Conservation (phyloP, 495 filamentous ascomycete genomes). For the Penicillium pulvis region DNA sequence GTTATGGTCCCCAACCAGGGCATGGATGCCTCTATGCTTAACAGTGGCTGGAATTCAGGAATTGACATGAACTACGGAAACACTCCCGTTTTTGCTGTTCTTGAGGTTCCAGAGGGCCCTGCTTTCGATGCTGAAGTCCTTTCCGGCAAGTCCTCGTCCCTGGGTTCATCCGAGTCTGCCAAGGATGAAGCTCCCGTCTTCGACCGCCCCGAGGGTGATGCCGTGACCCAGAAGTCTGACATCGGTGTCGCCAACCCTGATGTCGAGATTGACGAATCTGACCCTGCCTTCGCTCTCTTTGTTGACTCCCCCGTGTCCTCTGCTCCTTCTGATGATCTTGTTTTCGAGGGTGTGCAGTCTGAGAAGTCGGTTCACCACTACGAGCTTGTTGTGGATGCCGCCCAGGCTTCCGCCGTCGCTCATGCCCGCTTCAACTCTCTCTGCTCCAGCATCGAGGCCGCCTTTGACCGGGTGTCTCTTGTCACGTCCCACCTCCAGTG, state of each 20-base stretch:
- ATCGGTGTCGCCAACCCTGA: conserved; percentile 43
- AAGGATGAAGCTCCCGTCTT: conserved; percentile 57
- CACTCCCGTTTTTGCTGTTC: conserved; percentile 77
- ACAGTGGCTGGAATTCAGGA: conserved; percentile 28
- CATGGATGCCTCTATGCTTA: conserved; percentile 65
- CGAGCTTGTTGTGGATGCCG: conserved; percentile 61
- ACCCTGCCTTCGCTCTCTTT: conserved; percentile 62
- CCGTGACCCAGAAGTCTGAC: conserved; percentile 32
- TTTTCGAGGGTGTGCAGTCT: conserved; percentile 56
- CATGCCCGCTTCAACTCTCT: conserved; percentile 45
- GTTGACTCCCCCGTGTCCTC: conserved; percentile 45
- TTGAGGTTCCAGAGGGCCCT: conserved; percentile 71
- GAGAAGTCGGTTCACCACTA: conserved; percentile 61
- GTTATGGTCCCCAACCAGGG: conserved; percentile 73
- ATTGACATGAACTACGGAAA: conserved; percentile 62
- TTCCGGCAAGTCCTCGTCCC: conserved; percentile 64
- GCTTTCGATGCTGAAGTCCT: conserved; percentile 61
- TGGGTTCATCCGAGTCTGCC: conserved; percentile 37
- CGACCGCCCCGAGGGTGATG: conserved; percentile 39
- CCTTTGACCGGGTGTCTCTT: conserved; percentile 49
- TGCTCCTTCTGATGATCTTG: conserved; percentile 23
- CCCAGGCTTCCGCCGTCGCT: conserved; percentile 27
- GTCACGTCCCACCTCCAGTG: conserved; percentile 50
- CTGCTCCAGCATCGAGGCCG: conserved; percentile 54
- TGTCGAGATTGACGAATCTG: conserved; percentile 59